Evolutionary conservation across 441 rosid genomes (phyloP).

Genomic region (Francoa sonchifolia): DNA sequence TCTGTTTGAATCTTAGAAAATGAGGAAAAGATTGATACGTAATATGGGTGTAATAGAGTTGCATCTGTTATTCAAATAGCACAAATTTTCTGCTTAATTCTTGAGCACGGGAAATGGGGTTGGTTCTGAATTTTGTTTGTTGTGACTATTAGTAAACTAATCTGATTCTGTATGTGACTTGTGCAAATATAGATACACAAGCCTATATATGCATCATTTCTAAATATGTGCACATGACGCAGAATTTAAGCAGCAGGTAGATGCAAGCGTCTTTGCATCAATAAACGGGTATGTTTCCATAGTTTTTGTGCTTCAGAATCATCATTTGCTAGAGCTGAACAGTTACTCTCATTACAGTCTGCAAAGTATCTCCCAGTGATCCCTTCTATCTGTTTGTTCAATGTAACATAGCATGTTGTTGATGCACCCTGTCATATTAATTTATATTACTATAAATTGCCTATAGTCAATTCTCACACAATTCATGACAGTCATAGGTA

Average conservation of each 20-base stretch:
- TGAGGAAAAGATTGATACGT: too few species aligned
- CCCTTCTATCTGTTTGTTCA: slow-evolving; percentile 44
- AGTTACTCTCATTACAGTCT: slow-evolving; percentile 65
- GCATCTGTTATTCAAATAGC: too few species aligned
- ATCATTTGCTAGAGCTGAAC: slow-evolving; percentile 61
- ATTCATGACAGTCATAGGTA: not conserved
- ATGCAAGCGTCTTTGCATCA: slow-evolving; percentile 39
- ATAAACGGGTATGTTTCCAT: slow-evolving; percentile 40
- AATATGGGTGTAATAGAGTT: too few species aligned
- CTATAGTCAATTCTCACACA: too few species aligned
- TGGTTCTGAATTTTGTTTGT: too few species aligned
- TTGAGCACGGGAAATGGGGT: too few species aligned
- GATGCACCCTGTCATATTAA: slow-evolving; percentile 98
- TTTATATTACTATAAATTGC: too few species aligned
- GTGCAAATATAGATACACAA: slow-evolving; percentile 4
- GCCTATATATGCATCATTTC: slow-evolving; percentile 9
- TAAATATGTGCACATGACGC: slow-evolving; percentile 3
- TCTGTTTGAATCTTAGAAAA: too few species aligned
- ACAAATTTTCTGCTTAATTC: too few species aligned
- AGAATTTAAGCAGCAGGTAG: slow-evolving; percentile 8
- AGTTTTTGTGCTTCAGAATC: slow-evolving; percentile 47
- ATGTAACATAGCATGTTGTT: slow-evolving; percentile 76
- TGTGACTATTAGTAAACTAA: too few species aligned
- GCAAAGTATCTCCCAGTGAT: slow-evolving; percentile 68
- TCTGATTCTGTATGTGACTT: too few species aligned